Evolutionary conservation across 2,329 filamentous ascomycete species (phyloP).

Genomic region (Talaromyces pinophilus): DNA sequence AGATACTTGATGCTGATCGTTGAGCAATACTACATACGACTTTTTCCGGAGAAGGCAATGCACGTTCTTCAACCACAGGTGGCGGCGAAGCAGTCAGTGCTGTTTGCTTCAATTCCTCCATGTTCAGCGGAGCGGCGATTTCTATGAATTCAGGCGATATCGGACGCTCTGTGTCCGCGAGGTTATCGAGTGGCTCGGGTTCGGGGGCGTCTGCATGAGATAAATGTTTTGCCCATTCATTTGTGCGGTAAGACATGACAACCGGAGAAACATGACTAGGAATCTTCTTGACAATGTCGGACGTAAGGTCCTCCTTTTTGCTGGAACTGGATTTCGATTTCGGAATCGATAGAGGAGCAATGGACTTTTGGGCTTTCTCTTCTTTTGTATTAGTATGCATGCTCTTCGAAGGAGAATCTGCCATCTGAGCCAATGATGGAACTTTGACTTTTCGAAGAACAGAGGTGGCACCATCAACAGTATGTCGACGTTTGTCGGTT

Average conservation of each 20-base stretch:
- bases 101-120: constrained; percentile 67
- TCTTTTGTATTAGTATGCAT: background rate
- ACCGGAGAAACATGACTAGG: constrained; percentile 73
- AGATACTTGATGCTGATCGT: constrained; percentile 16
- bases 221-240: constrained; percentile 94
- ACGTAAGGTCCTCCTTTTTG: constrained; percentile 34
- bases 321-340: constrained; percentile 24
- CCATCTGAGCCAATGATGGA: constrained; percentile 11
- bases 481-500: constrained; percentile 9
- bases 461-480: constrained; percentile 11
- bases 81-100: constrained; percentile 54
- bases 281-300: constrained; percentile 55
- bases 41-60: background rate
- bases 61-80: constrained; percentile 34
- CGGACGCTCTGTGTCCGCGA: constrained; percentile 21
- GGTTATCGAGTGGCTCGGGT: constrained; percentile 47
- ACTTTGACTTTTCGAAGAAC: constrained; percentile 1
- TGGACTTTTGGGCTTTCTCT: background rate
- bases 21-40: background rate
- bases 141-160: constrained; percentile 45
- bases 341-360: constrained; percentile 13
- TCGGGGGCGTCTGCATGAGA: constrained; percentile 72
- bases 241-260: constrained; percentile 81
- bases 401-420: constrained; percentile 1
- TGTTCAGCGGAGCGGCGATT: constrained; percentile 60